Base-by-base conservation (phyloP, 1,139 yeast species). In the Debaryomyces nepalensis region DNA sequence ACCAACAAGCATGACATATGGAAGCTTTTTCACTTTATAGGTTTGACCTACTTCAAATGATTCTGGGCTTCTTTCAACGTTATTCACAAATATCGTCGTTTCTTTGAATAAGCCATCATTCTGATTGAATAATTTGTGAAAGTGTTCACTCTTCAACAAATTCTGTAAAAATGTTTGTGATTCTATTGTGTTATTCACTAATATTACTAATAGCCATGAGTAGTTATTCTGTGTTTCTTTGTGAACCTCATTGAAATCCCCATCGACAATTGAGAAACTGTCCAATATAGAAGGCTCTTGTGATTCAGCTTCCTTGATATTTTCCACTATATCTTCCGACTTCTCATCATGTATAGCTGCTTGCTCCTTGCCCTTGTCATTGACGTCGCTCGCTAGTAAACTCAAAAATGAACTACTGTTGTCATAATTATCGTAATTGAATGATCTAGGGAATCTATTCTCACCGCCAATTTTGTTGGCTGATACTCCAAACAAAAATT, bases 21-120 rank as follows among this genome's bases (percentile, higher is more conserved):
- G 86, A 5, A 73, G 48, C 31, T 66, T 59, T 34, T 58, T 59
- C 4, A 62, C 67, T 29, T 58, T 61, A 56, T 79, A 79, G 2
- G 70, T 59, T 23, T 56, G 54, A 2, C 79, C 83, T 12, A 81
- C 70, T 50, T 77, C 81, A 54, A 63, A 73, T 2, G 79, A 70
- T 54, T 81, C 84, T 0, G 82, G 77, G 42, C 69, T 66, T 16
- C 58, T 54, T 16, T 61, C 65, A 6, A 67, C 61, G 47, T 70
- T 69, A 34, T 60, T 63, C 11, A 73, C 62, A 49, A 68, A 79
- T 2, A 82, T 67, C 10, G 64, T 57, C 32, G 74, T 70, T n/a
- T 64, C 70, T 41, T 59, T 61, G 43, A 68, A 61, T 2, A 63
- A 53, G 0, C 78, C 71, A 21, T 66, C 58, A 22, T 59, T 52